Evolutionary conservation across 2,329 filamentous ascomycete species (phyloP), one percentile per base, ranked within the genome.

Genomic region (Nemania sp.): DNA sequence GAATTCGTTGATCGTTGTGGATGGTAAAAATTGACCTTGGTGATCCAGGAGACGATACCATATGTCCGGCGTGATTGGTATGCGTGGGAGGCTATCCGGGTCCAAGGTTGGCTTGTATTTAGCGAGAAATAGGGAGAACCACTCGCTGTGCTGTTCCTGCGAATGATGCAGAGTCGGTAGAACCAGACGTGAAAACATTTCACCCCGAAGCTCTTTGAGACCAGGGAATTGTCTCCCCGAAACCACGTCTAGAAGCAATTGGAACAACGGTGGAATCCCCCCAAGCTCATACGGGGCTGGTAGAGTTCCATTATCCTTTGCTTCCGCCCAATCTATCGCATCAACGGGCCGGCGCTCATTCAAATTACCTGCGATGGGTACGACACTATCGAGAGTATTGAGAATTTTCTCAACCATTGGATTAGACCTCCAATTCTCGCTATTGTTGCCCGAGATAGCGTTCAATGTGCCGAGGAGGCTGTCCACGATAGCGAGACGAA

Each of bases 61-160:
- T 17, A 58, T 46, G 24, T 17, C 20, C 9, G 52, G 48, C 2
- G 39, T 52, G 34, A 58, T 49, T 5, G 56, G 56, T 39, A 56
- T 41, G 23, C 12, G 28, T 30, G 56, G 52, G 11, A 58, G 44
- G 36, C 26, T 41, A 28, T 43, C 22, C 23, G 14, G 23, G 17
- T 34, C 15, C 15, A 55, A 20, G 17, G 28, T 12, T 14, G 52
- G 30, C 17, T 31, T 34, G 15, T 52, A 30, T 39, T 58, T 58
- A 20, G 56, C 44, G 12, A 58, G 56, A 36, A 58, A 58, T 3
- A 49, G 36, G 36, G 47, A 48, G 34, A 58, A 46, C 56, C 56
- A 58, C 19, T 19, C 20, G 8, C 28, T 44, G n/a, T 58, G 52
- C 31, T 56, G 37, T 20, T 56, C 36, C 20, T 58, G 52, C 17